A percentile compares a stretch with the other conserved stretches of the same genome.
These are phyloP conservation scores for Blastomyces parvus DNA, from an alignment of 2,329 filamentous ascomycete species.

Conservation along the genomic window DNA sequence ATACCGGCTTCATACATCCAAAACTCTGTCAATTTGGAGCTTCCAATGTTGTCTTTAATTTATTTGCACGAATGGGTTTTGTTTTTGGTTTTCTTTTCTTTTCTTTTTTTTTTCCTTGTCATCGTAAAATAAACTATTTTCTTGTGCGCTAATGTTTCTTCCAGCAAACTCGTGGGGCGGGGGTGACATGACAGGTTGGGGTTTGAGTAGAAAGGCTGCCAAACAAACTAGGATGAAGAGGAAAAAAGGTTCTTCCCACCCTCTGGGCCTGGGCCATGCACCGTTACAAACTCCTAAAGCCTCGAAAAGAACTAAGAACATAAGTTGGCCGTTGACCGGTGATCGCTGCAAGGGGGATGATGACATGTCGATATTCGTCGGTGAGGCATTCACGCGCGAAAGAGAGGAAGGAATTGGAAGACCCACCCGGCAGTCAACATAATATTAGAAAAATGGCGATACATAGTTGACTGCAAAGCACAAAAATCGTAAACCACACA, in stretches of 20 bases:
- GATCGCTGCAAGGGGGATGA: neutral
- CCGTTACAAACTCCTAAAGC: neutral
- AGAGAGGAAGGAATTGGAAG: neutral
- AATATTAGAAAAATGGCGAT: neutral
- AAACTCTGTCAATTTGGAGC: no score
- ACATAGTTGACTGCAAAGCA: neutral
- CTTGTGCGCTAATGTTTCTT: no score
- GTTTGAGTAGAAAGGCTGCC: neutral
- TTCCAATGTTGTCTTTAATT: no score
- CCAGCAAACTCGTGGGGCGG: no score
- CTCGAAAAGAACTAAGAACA: neutral
- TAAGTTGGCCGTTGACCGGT: neutral
- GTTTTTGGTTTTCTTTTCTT: neutral
- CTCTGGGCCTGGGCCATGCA: neutral
- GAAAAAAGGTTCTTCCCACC: neutral
- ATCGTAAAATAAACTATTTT: no score
- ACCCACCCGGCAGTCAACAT: neutral
- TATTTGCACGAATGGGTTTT: neutral
- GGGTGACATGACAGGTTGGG: no score
- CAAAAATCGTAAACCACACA: neutral
- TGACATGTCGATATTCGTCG: neutral
- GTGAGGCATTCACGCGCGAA: neutral
- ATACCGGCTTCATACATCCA: no score
- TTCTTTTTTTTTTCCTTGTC: neutral
- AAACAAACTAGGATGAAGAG: neutral